These are phyloP conservation scores for Lachnellula subtilissima DNA, from an alignment of 2,329 filamentous ascomycete genomes.

Conservation along the genomic window DNA sequence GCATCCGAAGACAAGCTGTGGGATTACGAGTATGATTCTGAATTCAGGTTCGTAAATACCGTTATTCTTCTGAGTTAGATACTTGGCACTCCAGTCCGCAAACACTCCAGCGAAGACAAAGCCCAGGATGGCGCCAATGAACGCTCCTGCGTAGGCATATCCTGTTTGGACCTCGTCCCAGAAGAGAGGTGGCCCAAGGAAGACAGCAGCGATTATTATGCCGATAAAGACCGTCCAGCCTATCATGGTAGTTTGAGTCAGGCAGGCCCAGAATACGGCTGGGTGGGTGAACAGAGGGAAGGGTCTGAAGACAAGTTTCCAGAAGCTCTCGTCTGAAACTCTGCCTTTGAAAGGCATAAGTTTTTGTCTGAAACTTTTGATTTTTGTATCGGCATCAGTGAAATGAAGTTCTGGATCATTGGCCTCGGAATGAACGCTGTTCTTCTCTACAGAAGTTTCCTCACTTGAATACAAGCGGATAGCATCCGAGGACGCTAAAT, in stretches of 20 bases:
- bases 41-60: constrained; percentile 92
- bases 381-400: constrained; percentile 32
- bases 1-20: constrained; percentile 72
- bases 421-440: background rate
- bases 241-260: constrained; percentile 86
- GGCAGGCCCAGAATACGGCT: constrained; percentile 71
- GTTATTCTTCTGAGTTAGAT: constrained; percentile 67
- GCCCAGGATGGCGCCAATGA: constrained; percentile 75
- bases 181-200: constrained; percentile 74
- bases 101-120: constrained; percentile 71
- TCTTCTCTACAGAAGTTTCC: background rate
- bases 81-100: constrained; percentile 66
- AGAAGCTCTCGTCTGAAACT: constrained; percentile 72
- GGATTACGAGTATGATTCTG: constrained; percentile 74
- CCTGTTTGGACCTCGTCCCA: constrained; percentile 78
- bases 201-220: constrained; percentile 75
- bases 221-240: constrained; percentile 95
- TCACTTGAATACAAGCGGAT: constrained; percentile 4
- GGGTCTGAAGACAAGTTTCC: constrained; percentile 62
- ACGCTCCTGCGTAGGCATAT: constrained; percentile 82
- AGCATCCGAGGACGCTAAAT: constrained; percentile 42
- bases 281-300: constrained; percentile 81
- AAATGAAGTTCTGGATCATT: background rate
- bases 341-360: constrained; percentile 73
- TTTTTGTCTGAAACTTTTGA: constrained; percentile 52